phyloP scores from a whole-genome alignment of 1,284 basidiomycete genomes.

The Tilletia setariae region DNA sequence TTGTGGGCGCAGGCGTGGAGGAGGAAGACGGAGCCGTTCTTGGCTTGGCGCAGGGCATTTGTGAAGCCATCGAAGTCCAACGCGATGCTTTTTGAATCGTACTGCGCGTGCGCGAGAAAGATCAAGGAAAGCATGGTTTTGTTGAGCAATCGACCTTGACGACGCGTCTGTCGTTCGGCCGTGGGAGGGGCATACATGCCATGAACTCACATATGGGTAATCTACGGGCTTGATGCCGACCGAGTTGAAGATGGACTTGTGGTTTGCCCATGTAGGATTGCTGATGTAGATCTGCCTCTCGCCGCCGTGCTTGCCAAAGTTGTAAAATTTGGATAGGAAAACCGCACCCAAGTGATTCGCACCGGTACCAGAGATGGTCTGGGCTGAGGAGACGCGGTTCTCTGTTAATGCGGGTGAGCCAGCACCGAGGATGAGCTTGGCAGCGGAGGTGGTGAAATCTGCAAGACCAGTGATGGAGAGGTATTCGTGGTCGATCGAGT shows the following conservation, averaged over 20 bases:
- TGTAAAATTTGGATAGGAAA: conserved; percentile 82
- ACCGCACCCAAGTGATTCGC: conserved; percentile 87
- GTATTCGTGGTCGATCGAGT: conserved; percentile 84
- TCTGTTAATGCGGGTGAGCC: conserved; percentile 72
- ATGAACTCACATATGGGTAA: conserved; percentile 61
- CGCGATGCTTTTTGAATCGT: conserved; percentile 82
- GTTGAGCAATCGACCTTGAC: no score
- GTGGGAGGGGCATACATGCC: background rate
- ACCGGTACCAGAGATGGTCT: conserved; percentile 88
- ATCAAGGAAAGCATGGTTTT: no score
- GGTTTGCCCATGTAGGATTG: conserved; percentile 93
- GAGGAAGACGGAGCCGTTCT: conserved; percentile 76
- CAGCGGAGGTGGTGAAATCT: conserved; percentile 74
- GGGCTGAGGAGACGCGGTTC: conserved; percentile 54
- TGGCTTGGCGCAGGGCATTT: conserved; percentile 61
- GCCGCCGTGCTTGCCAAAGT: conserved; percentile 51
- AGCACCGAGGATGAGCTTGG: conserved; percentile 73
- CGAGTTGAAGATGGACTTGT: conserved; percentile 78
- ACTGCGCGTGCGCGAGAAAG: conserved; percentile 51
- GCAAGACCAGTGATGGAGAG: conserved; percentile 84
- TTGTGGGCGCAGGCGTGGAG: conserved; percentile 93
- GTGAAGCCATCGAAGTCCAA: conserved; percentile 78
- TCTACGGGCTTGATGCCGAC: conserved; percentile 74
- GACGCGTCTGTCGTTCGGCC: background rate
- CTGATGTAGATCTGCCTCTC: conserved; percentile 72